phyloP scores from a whole-genome alignment of 306 rosid species.

The Crotalaria pallida region DNA sequence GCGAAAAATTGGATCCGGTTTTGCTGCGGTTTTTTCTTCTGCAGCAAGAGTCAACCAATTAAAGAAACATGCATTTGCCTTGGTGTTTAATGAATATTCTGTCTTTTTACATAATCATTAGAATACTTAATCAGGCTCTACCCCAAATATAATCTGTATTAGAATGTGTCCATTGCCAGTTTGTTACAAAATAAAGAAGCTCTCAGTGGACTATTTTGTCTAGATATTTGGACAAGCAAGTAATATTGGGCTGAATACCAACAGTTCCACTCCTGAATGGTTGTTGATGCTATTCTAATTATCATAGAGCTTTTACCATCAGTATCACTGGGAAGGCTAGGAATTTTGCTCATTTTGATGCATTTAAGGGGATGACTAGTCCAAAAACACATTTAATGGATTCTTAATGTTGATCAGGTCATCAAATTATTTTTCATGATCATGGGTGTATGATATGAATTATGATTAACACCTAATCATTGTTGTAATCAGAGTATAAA shows the following conservation, averaged over 20 bases:
- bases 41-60: not conserved
- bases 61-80: not conserved
- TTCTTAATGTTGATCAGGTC: not conserved
- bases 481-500: not conserved
- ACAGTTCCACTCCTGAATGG: not conserved
- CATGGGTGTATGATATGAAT: not conserved
- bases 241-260: not conserved
- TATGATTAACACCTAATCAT: not conserved
- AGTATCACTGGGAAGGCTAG: not conserved
- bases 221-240: not conserved
- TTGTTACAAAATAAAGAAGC: not conserved
- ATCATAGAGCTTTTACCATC: not conserved
- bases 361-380: not conserved
- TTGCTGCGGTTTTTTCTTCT: no score
- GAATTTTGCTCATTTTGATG: not conserved
- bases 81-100: not conserved
- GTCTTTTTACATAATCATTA: not conserved
- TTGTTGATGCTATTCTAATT: not conserved
- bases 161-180: not conserved
- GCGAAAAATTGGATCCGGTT: no score
- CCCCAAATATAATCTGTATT: not conserved
- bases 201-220: not conserved
- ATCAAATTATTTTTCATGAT: not conserved
- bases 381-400: not conserved
- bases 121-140: not conserved